A percentile compares a stretch with the other conserved stretches of the same genome.
These are phyloP conservation scores for Bacidia rubella DNA, from an alignment of 495 filamentous ascomycete genomes.

Conservation along the genomic window DNA sequence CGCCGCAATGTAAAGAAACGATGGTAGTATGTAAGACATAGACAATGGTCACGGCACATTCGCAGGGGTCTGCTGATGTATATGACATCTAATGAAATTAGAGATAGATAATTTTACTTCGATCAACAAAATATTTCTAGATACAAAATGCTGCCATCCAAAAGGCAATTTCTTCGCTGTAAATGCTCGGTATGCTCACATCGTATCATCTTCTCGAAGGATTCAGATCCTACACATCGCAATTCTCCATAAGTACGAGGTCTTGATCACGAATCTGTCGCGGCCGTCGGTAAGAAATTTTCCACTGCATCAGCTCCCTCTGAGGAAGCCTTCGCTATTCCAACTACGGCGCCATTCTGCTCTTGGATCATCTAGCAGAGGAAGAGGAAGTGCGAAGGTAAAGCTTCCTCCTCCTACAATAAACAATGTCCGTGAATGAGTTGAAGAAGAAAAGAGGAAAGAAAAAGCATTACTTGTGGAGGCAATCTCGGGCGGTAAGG, in stretches of 20 bases:
- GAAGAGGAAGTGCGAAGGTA: constrained; percentile 31
- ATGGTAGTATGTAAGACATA: constrained; percentile 1
- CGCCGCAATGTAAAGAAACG: background rate
- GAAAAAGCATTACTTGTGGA: no score
- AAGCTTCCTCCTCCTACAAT: constrained; percentile 65
- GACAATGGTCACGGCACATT: background rate
- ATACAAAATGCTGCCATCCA: background rate
- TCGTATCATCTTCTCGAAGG: no score
- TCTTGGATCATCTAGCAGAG: constrained; percentile 56
- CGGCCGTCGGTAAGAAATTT: constrained; percentile 50
- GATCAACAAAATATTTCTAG: background rate
- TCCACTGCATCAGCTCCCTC: constrained; percentile 31
- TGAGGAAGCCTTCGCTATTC: constrained; percentile 45
- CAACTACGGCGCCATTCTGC: constrained; percentile 51
- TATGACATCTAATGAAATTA: background rate
- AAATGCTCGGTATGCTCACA: no score
- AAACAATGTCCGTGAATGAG: constrained; percentile 46
- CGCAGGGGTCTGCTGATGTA: background rate
- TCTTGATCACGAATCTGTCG: constrained; percentile 38
- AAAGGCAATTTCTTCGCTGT: no score
- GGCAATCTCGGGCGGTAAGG: no score
- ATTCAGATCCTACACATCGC: no score
- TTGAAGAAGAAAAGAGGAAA: background rate
- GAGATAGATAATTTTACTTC: background rate
- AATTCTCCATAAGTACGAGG: no score